Evolutionary conservation across 208 protist genomes (phyloP).

Genomic region (Trypanosoma congolense): DNA sequence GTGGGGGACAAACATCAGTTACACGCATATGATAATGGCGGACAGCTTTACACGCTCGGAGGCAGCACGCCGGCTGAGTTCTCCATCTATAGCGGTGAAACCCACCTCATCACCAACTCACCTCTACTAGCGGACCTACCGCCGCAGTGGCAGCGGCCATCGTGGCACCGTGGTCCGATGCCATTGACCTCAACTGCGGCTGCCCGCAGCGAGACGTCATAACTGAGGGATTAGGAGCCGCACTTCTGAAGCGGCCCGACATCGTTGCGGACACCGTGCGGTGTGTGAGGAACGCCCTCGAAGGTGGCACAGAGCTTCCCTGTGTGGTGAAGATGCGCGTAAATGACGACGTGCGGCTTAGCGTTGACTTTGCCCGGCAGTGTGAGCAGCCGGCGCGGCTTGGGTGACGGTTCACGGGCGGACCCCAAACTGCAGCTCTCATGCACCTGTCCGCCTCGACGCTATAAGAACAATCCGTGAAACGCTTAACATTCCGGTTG

Average conservation of each 20-base stretch:
- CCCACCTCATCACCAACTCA: constrained; percentile 83
- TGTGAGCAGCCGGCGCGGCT: constrained; percentile 66
- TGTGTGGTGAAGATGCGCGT: constrained; percentile 88
- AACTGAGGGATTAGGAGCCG: constrained; percentile 64
- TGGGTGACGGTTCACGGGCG: constrained; percentile 89
- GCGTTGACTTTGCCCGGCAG: constrained; percentile 81
- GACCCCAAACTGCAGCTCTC: constrained; percentile 44
- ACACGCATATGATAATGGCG: constrained; percentile 91
- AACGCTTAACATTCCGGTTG: constrained; percentile 57
- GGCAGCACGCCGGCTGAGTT: constrained; percentile 77
- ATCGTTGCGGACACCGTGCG: constrained; percentile 74
- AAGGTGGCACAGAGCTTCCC: constrained; percentile 18
- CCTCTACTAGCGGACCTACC: constrained; percentile 48
- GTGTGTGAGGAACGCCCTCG: constrained; percentile 45
- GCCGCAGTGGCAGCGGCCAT: constrained; percentile 51
- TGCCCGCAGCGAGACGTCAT: constrained; percentile 91
- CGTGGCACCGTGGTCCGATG: constrained; percentile 72
- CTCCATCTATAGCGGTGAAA: constrained; percentile 55
- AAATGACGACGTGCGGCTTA: constrained; percentile 48
- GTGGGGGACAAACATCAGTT: constrained; percentile 78
- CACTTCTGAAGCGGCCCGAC: constrained; percentile 69
- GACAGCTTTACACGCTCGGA: constrained; percentile 70
- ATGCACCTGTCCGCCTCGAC: constrained; percentile 52
- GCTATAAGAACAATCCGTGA: constrained; percentile 62
- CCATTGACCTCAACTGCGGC: constrained; percentile 90